Base-by-base conservation (phyloP, 306 rosid species). In the Vigna mungo region DNA sequence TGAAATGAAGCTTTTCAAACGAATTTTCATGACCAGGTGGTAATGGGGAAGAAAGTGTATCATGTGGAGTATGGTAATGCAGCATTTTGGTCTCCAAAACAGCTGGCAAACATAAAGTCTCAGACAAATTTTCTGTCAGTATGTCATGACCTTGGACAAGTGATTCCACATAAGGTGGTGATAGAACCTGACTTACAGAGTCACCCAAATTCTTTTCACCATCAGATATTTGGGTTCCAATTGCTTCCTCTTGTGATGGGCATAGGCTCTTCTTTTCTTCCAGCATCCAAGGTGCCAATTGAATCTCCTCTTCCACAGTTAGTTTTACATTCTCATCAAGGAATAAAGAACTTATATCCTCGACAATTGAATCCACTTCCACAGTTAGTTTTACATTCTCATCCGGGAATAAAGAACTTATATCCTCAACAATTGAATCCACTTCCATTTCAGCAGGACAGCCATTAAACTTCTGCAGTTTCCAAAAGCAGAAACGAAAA, bases 231-330 rank as follows among this genome's bases (percentile, higher is more conserved):
- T 30, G 67, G 39, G 55, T 52, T 71, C 46, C 75, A 23, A 68
- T 30, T 12, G 59, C 54, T 54, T 78, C 82, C 64, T 54, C 52
- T 56, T 77, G 49, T 37, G 78, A 75, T 21, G n/a, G 76, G 51
- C 77, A 75, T 21, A 14, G 76, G 51, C 77, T 67, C 18, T 62
- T 79, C 64, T 23, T 30, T 55, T 71, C 80, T 48, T 88, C 88
- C 30, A 71, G 82, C 68, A 82, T 41, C 5, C 65, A 76, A 67
- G 87, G 81, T 23, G 85, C 90, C 34, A 82, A 81, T 34, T 74
- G 84, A 72, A 80, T 78, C 72, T 68, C 85, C 70, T 81, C 74
- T 51, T 49, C 71, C 77, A 43, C 82, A 78, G 46, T 76, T 16
- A 56, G 2, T 74, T 78, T 86, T 68, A 55, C 51, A 66, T 70